Conservation (phyloP, 2,329 filamentous ascomycete species). For the Fusarium concolor region DNA sequence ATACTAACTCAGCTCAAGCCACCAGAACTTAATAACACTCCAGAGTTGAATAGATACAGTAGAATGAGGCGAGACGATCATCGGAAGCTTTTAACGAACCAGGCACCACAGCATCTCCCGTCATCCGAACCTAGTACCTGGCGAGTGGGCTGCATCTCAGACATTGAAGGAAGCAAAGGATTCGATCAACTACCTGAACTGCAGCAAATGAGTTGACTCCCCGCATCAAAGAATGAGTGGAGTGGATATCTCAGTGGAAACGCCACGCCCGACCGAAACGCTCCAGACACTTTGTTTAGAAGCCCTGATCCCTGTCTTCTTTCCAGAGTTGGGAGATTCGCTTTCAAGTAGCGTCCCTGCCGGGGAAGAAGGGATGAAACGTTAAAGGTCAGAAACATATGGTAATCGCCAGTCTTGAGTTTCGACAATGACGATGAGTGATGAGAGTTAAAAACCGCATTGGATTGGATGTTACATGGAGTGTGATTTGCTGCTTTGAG, state of each 20-base stretch:
- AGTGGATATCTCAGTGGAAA: conserved; percentile 34
- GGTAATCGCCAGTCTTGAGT: conserved; percentile 10
- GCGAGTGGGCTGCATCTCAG: conserved; percentile 21
- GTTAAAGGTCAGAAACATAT: conserved; percentile 28
- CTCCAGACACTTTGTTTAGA: conserved; percentile 26
- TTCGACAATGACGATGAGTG: conserved; percentile 15
- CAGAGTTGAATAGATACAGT: not conserved
- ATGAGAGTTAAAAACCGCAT: not conserved
- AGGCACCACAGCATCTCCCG: not conserved
- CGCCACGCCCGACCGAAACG: conserved; percentile 30
- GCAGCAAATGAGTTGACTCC: conserved; percentile 25
- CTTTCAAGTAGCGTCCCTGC: conserved; percentile 13
- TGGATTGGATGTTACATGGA: not conserved
- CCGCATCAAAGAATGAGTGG: conserved; percentile 26
- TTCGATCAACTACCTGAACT: conserved; percentile 10
- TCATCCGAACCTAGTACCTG: conserved; percentile 14
- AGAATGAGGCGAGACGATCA: not conserved
- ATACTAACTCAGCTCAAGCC: not conserved
- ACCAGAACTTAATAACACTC: not conserved
- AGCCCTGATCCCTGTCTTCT: conserved; percentile 33
- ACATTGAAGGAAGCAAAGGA: conserved; percentile 17
- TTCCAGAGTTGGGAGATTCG: not conserved
- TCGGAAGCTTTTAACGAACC: not conserved
- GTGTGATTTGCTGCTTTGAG: conserved; percentile 8
- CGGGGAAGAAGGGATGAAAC: conserved; percentile 43